A percentile compares a stretch with the other conserved stretches of the same genome.
Conservation (phyloP, 148 eudicot genomes). For the Suaeda aralocaspica region DNA sequence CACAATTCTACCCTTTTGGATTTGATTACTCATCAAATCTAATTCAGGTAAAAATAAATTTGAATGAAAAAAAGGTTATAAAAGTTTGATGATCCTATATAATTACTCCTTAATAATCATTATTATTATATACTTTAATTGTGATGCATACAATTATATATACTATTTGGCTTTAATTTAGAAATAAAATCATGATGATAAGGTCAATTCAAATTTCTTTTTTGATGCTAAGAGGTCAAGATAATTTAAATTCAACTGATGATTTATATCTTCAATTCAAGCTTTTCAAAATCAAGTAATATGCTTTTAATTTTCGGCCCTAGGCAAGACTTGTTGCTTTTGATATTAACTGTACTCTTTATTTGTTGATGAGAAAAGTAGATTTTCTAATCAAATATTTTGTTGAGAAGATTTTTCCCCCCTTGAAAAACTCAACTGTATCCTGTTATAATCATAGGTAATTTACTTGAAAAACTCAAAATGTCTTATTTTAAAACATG, state of each 20-base stretch:
- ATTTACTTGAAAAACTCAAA: too few species aligned
- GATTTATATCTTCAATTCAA: neutral
- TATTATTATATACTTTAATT: neutral
- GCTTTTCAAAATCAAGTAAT: constrained; percentile 20
- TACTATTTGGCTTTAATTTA: constrained; percentile 14
- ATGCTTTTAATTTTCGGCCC: constrained; percentile 24
- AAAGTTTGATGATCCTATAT: neutral
- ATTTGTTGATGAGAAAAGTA: constrained; percentile 13
- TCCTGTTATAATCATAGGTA: too few species aligned
- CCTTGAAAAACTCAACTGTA: too few species aligned
- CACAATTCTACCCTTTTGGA: constrained; percentile 30
- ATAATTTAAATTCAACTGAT: constrained; percentile 4
- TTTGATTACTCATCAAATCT: constrained; percentile 26
- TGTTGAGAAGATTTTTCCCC: neutral
- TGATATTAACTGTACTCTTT: too few species aligned
- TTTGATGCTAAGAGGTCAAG: constrained; percentile 13
- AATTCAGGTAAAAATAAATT: constrained; percentile 20
- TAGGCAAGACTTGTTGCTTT: constrained; percentile 16
- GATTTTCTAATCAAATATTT: neutral
- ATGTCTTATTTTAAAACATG: too few species aligned
- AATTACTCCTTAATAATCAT: neutral
- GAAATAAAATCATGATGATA: constrained; percentile 7
- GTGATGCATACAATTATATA: neutral
- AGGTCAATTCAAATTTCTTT: constrained; percentile 22
- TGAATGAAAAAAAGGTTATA: neutral